These are phyloP conservation scores for Flaveria robusta DNA, from an alignment of 129 eudicot species.

Conservation along the genomic window DNA sequence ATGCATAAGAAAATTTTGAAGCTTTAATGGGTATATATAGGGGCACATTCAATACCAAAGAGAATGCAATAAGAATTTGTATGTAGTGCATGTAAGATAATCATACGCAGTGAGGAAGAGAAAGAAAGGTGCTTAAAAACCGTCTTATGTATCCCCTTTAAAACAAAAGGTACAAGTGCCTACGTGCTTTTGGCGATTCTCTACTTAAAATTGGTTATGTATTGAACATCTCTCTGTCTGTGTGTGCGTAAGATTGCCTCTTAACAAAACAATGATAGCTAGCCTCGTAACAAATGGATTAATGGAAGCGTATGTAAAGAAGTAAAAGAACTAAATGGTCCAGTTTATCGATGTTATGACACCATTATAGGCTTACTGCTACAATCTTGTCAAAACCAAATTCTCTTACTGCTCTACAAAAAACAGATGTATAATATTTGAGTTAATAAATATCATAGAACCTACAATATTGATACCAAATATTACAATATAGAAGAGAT, in stretches of 20 bases:
- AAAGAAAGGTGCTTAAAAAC: too few relatives aligned
- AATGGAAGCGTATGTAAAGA: background rate
- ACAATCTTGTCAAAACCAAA: conserved; percentile 8
- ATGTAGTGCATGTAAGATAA: too few relatives aligned
- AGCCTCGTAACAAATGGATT: background rate
- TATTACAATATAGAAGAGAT: background rate
- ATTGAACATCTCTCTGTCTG: too few relatives aligned
- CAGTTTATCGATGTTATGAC: background rate
- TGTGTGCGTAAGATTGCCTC: background rate
- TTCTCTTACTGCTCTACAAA: background rate
- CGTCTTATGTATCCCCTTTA: too few relatives aligned
- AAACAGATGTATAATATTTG: background rate
- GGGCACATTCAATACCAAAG: too few relatives aligned
- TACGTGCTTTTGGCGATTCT: too few relatives aligned
- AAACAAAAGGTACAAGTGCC: too few relatives aligned
- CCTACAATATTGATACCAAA: conserved; percentile 11
- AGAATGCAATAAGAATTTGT: too few relatives aligned
- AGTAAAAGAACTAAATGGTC: background rate
- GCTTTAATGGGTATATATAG: background rate
- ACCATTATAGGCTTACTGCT: background rate
- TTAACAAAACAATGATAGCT: background rate
- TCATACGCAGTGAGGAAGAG: too few relatives aligned
- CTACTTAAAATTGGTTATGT: too few relatives aligned
- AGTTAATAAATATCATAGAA: background rate
- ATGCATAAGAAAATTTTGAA: background rate